Evolutionary conservation across 2,329 filamentous ascomycete genomes (phyloP).

Genomic region (Apiospora hydei): DNA sequence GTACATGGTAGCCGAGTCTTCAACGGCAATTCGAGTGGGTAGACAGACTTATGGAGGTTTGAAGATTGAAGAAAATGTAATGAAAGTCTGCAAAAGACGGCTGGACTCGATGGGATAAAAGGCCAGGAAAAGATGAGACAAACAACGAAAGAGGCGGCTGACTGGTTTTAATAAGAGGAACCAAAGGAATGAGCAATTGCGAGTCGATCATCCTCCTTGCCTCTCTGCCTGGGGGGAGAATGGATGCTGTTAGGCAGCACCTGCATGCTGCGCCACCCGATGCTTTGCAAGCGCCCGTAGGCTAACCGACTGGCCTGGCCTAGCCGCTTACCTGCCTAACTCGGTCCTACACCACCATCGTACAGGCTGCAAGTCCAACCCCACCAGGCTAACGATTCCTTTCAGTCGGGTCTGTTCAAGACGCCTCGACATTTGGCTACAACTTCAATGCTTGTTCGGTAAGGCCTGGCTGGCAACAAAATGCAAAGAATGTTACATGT

Average conservation of each 20-base stretch:
- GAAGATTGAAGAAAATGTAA: background rate
- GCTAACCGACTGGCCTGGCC: background rate
- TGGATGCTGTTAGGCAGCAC: constrained; percentile 1
- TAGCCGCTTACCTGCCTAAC: background rate
- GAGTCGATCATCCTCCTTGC: constrained; percentile 1
- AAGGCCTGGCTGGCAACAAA: background rate
- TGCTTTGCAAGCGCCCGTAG: constrained; percentile 2
- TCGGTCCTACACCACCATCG: background rate
- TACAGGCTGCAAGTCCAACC: background rate
- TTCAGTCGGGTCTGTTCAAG: constrained; percentile 5
- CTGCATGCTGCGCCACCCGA: background rate
- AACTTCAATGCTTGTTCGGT: background rate
- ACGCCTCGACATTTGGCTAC: background rate
- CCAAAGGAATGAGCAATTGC: constrained; percentile 10
- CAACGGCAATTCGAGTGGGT: background rate
- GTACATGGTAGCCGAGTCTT: constrained; percentile 39
- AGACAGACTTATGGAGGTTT: background rate
- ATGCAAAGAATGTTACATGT: background rate
- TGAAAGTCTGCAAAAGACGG: background rate
- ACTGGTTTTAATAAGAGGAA: constrained; percentile 13
- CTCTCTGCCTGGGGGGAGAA: background rate
- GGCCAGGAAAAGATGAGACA: constrained; percentile 14
- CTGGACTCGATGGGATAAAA: constrained; percentile 4
- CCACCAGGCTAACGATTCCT: background rate
- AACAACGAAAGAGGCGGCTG: constrained; percentile 6